Conservation (phyloP, 2,329 filamentous ascomycete species). For the Trichoderma atroviride region DNA sequence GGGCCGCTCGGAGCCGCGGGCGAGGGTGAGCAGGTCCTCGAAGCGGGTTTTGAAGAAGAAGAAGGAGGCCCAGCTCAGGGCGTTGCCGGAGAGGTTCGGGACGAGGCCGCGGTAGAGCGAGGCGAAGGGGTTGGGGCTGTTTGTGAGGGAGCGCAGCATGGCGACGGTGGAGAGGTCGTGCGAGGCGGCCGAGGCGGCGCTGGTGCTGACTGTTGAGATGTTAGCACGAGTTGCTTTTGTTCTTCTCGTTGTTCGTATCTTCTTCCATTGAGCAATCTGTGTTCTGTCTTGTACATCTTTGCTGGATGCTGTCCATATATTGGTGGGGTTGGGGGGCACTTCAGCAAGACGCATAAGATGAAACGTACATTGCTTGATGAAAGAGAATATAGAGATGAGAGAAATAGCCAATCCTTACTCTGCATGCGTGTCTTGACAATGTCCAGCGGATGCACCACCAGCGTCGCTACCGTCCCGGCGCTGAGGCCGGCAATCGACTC, state of each 20-base stretch:
- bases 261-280: not conserved
- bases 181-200: slow-evolving; percentile 42
- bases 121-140: slow-evolving; percentile 58
- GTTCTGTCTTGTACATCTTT: not conserved
- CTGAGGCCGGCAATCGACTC: slow-evolving; percentile 89
- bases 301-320: too few species aligned
- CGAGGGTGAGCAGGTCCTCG: slow-evolving; percentile 50
- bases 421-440: slow-evolving; percentile 96
- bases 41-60: slow-evolving; percentile 73
- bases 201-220: slow-evolving; percentile 52
- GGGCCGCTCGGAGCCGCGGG: slow-evolving; percentile 30
- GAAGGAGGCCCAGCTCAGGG: slow-evolving; percentile 86
- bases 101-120: slow-evolving; percentile 88
- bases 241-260: not conserved
- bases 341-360: not conserved
- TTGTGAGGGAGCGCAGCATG: slow-evolving; percentile 54
- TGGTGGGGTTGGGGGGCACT: not conserved
- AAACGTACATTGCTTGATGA: not conserved
- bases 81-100: slow-evolving; percentile 90
- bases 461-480: slow-evolving; percentile 82
- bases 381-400: not conserved
- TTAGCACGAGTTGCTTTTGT: not conserved
- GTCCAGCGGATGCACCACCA: slow-evolving; percentile 89
- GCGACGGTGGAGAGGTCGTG: slow-evolving; percentile 52
- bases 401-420: slow-evolving; percentile 51